phyloP scores from a whole-genome alignment of 495 filamentous ascomycete genomes.

The Trichocladium uniseriatum region DNA sequence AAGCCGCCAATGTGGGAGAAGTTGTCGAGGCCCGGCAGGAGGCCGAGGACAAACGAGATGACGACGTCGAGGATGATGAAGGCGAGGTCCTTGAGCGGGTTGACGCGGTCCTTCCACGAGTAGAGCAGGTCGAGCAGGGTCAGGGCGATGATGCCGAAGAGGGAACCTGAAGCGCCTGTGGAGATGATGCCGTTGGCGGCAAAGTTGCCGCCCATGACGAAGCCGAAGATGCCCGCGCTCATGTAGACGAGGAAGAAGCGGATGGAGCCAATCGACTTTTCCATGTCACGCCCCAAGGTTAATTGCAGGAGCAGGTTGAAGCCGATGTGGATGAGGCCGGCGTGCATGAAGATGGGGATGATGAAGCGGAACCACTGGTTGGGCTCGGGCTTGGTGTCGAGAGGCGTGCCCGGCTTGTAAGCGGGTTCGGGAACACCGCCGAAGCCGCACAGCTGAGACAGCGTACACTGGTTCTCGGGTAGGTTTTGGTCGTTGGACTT shows the following conservation, averaged over 20 bases:
- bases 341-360: constrained; percentile 88
- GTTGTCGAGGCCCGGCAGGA: constrained; percentile 91
- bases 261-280: constrained; percentile 73
- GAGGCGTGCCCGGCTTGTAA: constrained; percentile 32
- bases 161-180: constrained; percentile 75
- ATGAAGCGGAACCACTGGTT: constrained; percentile 98
- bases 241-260: constrained; percentile 86
- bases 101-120: constrained; percentile 69
- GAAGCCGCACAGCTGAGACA: constrained; percentile 78
- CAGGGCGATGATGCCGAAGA: constrained; percentile 89
- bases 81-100: constrained; percentile 67
- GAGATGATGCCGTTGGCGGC: constrained; percentile 70
- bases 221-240: constrained; percentile 87
- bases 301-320: constrained; percentile 92
- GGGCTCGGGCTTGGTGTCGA: constrained; percentile 44
- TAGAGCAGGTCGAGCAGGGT: constrained; percentile 84
- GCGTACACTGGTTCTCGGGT: constrained; percentile 49
- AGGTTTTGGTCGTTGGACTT: constrained; percentile 43
- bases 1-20: constrained; percentile 97
- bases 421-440: constrained; percentile 57
- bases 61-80: constrained; percentile 77
- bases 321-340: constrained; percentile 83
- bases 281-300: constrained; percentile 82
- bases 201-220: constrained; percentile 90
- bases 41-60: constrained; percentile 84